Base-by-base conservation (phyloP, 306 rosid species). In the Carpinus fangiana region DNA sequence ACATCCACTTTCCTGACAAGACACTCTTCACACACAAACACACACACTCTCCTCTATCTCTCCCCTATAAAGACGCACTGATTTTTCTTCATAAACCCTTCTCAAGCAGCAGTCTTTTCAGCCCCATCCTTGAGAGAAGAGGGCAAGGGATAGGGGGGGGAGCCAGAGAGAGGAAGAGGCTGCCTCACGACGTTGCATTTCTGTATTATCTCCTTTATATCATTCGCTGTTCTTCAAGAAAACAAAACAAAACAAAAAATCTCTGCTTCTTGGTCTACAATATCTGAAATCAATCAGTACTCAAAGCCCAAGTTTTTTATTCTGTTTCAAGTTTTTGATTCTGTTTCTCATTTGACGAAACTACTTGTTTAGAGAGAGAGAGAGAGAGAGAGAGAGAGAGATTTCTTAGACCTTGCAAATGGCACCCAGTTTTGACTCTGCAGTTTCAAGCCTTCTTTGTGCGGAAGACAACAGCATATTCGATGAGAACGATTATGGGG, bases 381-480 rank as follows among this genome's bases (percentile, higher is more conserved):
- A 21, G 81, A n/a, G n/a, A n/a, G n/a, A n/a, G 0, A 77, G 31
- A 34, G 28, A 11, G 36, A 23, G 65, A 57, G 34, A n/a, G 43
- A 17, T 72, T 80, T 80, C 45, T 55, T 45, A 26, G 78, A 28
- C 82, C 4, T 70, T 18, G 52, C 50, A 50, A 86, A 96, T 96
- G 99, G 99, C 98, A 76, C 99, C 99, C 52, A 90, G 97, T 73
- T 95, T 90, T 79, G 98, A 88, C 77, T 74, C 48, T 70, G 86
- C 68, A 4, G 90, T 87, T 73, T 82, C 97, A 8, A 93, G 92
- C 86, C 98, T 95, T 64, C 89, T 95, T 34, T 95, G 99, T 61
- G 78, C 93, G 0, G 99, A 95, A 67, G 93, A 91, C 72, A 84
- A 81, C 69, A 75, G 73, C 74, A n/a, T 86, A 62, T 90, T 93